Evolutionary conservation across 352 stramenopile genomes (phyloP).

Genomic region (Globisporangium emineosum): DNA sequence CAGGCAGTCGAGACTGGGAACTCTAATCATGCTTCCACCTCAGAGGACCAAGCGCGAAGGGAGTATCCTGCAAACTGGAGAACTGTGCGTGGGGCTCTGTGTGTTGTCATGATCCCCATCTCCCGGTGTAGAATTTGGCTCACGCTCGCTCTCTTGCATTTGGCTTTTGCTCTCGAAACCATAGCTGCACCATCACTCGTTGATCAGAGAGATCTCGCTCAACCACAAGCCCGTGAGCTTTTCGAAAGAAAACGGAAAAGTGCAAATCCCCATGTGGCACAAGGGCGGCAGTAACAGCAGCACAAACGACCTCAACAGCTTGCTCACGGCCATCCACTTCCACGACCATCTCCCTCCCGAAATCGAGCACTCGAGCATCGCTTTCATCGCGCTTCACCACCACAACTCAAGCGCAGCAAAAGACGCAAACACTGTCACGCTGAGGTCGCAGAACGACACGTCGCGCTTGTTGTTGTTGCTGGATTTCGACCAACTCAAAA

Average conservation of each 20-base stretch:
- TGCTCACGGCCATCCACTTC: conserved; percentile 2
- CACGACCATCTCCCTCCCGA: neutral
- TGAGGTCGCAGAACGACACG: conserved; percentile 2
- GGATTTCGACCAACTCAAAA: conserved; percentile 10
- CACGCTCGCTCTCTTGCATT: neutral
- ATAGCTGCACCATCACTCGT: conserved; percentile 1
- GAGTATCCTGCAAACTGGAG: neutral
- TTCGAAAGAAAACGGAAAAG: neutral
- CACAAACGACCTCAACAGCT: neutral
- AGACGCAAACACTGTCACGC: neutral
- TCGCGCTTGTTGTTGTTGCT: conserved; percentile 2
- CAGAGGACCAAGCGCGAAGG: neutral
- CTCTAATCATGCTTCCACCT: neutral
- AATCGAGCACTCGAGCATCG: conserved; percentile 1
- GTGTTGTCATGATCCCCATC: neutral
- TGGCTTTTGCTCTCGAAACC: neutral
- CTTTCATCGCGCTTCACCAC: neutral
- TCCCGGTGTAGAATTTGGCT: neutral
- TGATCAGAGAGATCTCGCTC: conserved; percentile 12
- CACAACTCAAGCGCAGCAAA: neutral
- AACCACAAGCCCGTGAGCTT: conserved; percentile 13
- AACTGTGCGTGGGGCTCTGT: neutral
- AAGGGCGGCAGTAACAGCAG: neutral
- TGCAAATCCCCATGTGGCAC: conserved; percentile 8
- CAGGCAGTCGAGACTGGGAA: neutral